Evolutionary conservation across 78 protist genomes (phyloP).

Genomic region (Dictyostelium capitatum): DNA sequence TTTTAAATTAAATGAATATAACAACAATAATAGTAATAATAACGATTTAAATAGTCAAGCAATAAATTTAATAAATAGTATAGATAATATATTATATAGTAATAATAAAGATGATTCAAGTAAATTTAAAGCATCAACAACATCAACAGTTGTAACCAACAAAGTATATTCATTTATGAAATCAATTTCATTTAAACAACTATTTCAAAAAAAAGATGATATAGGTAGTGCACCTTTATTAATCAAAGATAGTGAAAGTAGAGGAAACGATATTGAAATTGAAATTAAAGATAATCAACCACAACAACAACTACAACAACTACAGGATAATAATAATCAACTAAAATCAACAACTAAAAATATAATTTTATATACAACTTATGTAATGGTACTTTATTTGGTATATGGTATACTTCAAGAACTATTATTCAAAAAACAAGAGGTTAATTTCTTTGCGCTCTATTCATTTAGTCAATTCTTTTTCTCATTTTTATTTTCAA

Average conservation of each 20-base stretch:
- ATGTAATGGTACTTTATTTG: slow-evolving; percentile 34
- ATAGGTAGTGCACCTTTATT: not conserved
- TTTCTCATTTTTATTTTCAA: slow-evolving; percentile 49
- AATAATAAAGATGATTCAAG: slow-evolving; percentile 9
- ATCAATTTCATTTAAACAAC: not conserved
- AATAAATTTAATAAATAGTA: not conserved
- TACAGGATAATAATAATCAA: not conserved
- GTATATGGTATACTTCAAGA: slow-evolving; percentile 63
- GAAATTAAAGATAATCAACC: not conserved
- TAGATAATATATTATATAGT: not conserved
- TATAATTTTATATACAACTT: not conserved
- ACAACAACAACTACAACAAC: slow-evolving; percentile 9
- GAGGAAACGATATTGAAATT: not conserved
- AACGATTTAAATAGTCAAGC: not conserved
- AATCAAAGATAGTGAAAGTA: not conserved
- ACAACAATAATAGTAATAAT: not conserved
- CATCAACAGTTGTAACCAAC: not conserved
- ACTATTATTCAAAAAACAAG: slow-evolving; percentile 57
- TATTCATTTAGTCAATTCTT: slow-evolving; percentile 72
- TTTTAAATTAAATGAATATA: not conserved
- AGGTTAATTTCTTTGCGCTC: slow-evolving; percentile 37
- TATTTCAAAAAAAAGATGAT: not conserved
- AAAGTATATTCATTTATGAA: not conserved
- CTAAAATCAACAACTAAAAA: slow-evolving; percentile 1
- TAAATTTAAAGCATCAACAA: not conserved